Base-by-base conservation (phyloP, 2,329 filamentous ascomycete species). In the Colletotrichum tofieldiae region DNA sequence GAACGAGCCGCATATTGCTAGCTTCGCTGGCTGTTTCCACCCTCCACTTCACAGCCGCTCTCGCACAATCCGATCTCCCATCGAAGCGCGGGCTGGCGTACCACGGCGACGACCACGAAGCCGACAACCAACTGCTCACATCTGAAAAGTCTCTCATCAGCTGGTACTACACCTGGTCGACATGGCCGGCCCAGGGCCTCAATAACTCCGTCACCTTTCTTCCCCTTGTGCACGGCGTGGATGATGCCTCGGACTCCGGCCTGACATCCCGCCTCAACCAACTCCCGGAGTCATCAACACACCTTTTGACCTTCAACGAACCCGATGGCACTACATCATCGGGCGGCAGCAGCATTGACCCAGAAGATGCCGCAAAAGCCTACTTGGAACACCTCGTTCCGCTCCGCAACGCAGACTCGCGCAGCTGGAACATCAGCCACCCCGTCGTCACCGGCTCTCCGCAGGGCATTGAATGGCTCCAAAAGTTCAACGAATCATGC, bases 151-250 rank as follows among this genome's bases (percentile, higher is more conserved):
- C 83, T 0, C 77, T 80, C 8, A 79, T 85, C 16, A 75, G 78
- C 0, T 85, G 83, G 83, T 85, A 85, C 73, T 85, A 84, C 65
- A 85, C 82, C 0, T 85, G 83, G 83, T 83, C 82, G 0, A 78
- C 80, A 0, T 77, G 78, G 70, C 77, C 79, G 1, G 76, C 79
- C 0, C 60, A 75, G 1, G 63, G 72, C 14, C 74, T 81, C 1
- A 75, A 76, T n/a, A 64, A 73, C 16, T 74, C 76, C 1, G 58
- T 83, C 23, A 74, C 77, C 0, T 85, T 85, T 54, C 67, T 85
- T 12, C 83, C 83, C 0, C 75, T 84, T 1, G 76, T 85, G 18
- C 83, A 83, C 35, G 79, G 81, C 8, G 73, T 83, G 29, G 78
- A 81, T 41, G 77, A 83, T 54, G 79, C 81, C 2, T 72, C 75